These are phyloP conservation scores for Suillus decipiens DNA, from an alignment of 768 basidiomycete genomes.

Conservation along the genomic window DNA sequence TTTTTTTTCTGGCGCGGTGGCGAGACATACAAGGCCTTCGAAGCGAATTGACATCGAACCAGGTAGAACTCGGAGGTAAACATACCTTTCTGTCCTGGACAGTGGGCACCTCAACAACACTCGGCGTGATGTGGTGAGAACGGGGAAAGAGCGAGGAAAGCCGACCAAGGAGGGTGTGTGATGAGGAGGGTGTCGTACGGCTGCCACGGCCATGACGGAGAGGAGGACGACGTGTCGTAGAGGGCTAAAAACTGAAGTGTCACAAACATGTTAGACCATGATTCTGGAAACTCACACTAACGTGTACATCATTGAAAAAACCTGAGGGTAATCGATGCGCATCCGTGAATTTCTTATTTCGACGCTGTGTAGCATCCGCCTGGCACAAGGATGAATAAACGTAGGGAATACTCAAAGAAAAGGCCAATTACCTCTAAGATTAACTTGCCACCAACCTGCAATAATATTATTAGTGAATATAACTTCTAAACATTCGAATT, in stretches of 20 bases:
- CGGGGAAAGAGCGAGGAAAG: not conserved
- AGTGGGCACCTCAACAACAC: not conserved
- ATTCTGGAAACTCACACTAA: not conserved
- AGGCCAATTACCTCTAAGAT: not conserved
- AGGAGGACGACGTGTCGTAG: not conserved
- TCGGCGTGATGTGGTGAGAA: not conserved
- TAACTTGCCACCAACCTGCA: not conserved
- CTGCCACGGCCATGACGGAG: not conserved
- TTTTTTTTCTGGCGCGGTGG: not conserved
- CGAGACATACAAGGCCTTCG: constrained; percentile 4
- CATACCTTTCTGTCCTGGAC: constrained; percentile 1
- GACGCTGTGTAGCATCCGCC: not conserved
- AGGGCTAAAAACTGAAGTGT: not conserved
- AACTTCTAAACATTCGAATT: not conserved
- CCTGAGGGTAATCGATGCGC: not conserved
- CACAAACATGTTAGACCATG: not conserved
- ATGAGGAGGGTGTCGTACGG: not conserved
- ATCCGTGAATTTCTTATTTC: not conserved
- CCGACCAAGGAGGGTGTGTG: not conserved
- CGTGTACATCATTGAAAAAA: not conserved
- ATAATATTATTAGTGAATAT: not conserved
- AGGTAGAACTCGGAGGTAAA: not conserved
- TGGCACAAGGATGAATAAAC: not conserved
- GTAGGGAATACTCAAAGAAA: not conserved
- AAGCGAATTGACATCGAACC: not conserved